Evolutionary conservation across 805 yeast genomes (phyloP).

Genomic region (Millerago galiae): DNA sequence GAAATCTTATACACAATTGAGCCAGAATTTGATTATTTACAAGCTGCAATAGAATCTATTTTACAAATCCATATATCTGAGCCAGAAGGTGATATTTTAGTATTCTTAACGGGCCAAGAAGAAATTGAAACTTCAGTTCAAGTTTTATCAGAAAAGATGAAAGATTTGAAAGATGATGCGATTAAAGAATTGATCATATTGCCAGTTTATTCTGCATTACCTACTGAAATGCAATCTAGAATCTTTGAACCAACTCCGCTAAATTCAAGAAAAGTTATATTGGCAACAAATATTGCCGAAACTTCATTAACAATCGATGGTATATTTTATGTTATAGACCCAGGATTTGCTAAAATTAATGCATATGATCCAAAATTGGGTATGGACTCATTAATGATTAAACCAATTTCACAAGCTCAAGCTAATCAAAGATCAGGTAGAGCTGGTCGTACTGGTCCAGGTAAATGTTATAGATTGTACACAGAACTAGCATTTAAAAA

Average conservation of each 20-base stretch:
- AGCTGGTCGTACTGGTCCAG: constrained; percentile 97
- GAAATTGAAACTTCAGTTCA: constrained; percentile 91
- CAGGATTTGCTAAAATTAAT: constrained; percentile 89
- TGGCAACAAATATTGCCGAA: constrained; percentile 96
- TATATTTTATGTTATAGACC: constrained; percentile 84
- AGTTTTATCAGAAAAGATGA: constrained; percentile 56
- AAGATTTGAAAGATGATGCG: constrained; percentile 50
- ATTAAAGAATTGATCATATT: constrained; percentile 65
- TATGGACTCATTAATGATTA: constrained; percentile 79
- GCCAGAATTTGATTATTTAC: constrained; percentile 83
- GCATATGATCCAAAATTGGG: constrained; percentile 84
- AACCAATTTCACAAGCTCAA: constrained; percentile 91
- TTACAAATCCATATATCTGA: constrained; percentile 81
- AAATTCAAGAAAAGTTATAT: constrained; percentile 78
- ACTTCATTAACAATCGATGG: constrained; percentile 96
- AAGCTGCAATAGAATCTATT: constrained; percentile 77
- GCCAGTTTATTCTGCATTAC: constrained; percentile 88
- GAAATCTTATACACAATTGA: constrained; percentile 72
- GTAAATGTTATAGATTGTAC: constrained; percentile 86
- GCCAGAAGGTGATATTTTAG: constrained; percentile 72
- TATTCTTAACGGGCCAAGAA: constrained; percentile 86
- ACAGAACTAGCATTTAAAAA: constrained; percentile 73
- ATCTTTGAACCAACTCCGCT: constrained; percentile 87
- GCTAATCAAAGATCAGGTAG: constrained; percentile 95
- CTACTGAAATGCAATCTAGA: constrained; percentile 81